Evolutionary conservation across 2,329 filamentous ascomycete species (phyloP), one percentile per base, ranked within the genome.

Genomic region (Aspergillus arachidicola): DNA sequence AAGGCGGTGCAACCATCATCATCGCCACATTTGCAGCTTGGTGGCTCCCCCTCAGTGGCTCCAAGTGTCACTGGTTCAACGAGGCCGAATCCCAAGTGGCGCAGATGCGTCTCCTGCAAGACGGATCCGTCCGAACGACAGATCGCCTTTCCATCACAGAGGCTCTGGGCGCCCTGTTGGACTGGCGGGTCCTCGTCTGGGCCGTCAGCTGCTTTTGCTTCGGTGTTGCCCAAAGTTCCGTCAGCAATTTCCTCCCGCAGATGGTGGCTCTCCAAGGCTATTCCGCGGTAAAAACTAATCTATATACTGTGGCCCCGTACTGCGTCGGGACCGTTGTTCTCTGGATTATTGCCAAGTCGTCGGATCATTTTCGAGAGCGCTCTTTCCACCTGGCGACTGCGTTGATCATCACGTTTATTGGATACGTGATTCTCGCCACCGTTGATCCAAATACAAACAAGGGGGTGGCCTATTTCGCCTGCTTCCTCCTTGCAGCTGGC

Each of bases 331-430:
- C 34, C 34, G 34, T 36, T 16, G 45, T 66, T 9, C 53, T 68
- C 19, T 64, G 64, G 58, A 11, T 48, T 14, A 38, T 62, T 9
- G 23, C 23, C 28, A 51, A 51, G 48, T 51, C 48, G 19, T 71
- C 69, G 3, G 69, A 71, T 46, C 58, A 36, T 32, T 68, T 64
- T 50, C 65, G 63, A 1, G 69, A 71, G 28, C 69, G 68, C 1
- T 70, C 65, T 3, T 65, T 66, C 11, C 67, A 70, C 34, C 57
- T 68, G 19, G 59, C 58, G 3, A 46, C 58, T n/a, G 45, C 65
- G 9, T 30, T 68, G 38, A 53, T 62, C 41, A 54, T 68, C 10
- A 67, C 63, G 2, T 58, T 68, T 21, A 38, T 64, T 7, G 66
- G 66, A 1, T 68, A 66, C 43, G 54, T 63, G 14, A 65, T 68